These are phyloP conservation scores for Kwoniella bestiolae DNA, from an alignment of 768 basidiomycete species.

Conservation along the genomic window DNA sequence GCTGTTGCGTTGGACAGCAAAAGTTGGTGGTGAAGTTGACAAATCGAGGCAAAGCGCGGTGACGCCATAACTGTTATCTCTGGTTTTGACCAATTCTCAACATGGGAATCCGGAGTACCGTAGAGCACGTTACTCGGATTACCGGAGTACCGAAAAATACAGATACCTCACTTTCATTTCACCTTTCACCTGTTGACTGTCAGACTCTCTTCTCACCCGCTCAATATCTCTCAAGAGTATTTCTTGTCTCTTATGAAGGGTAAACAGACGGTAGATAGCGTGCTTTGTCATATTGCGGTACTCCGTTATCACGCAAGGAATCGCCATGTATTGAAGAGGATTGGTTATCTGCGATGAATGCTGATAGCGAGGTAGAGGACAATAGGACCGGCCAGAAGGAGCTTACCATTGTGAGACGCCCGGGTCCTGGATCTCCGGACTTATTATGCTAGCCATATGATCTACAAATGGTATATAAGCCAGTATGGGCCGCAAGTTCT, in stretches of 20 bases:
- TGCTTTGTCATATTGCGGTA: background rate
- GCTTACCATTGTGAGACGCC: too few species aligned
- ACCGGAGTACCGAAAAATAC: background rate
- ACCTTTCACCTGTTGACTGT: too few species aligned
- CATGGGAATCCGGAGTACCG: background rate
- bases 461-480: slow-evolving; percentile 5
- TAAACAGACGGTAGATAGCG: background rate
- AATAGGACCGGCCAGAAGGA: too few species aligned
- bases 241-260: too few species aligned
- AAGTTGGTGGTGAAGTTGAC: background rate
- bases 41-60: background rate
- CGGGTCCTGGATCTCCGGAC: too few species aligned
- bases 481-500: too few species aligned
- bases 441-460: too few species aligned
- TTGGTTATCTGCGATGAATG: background rate
- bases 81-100: background rate
- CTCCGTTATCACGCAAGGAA: background rate
- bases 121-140: background rate
- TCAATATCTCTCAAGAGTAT: too few species aligned
- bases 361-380: background rate
- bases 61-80: background rate
- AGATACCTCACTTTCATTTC: background rate
- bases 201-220: too few species aligned
- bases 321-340: background rate
- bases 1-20: background rate